phyloP scores from a whole-genome alignment of 306 rosid species.

The Malus sylvestris region DNA sequence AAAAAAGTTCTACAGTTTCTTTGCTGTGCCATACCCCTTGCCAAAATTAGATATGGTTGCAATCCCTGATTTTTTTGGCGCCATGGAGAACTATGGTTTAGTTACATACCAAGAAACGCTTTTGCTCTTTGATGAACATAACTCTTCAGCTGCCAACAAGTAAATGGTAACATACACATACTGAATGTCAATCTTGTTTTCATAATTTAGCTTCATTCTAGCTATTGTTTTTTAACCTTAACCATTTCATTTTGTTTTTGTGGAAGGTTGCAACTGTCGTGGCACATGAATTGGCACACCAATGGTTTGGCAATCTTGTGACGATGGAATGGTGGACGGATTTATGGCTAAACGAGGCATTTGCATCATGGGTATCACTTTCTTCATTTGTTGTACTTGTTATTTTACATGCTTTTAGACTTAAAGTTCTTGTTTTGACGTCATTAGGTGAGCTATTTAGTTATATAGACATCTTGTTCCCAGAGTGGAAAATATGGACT shows the following conservation, averaged over 20 bases:
- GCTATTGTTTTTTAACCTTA: conserved; percentile 4
- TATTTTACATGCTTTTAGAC: not conserved
- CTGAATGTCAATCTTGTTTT: conserved; percentile 7
- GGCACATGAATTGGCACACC: conserved; percentile 89
- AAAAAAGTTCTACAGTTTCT: conserved; percentile 51
- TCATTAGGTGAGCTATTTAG: conserved; percentile 84
- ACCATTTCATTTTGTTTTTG: conserved; percentile 20
- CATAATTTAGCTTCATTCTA: conserved; percentile 11
- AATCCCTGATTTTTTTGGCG: conserved; percentile 87
- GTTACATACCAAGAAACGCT: conserved; percentile 85
- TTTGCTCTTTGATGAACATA: conserved; percentile 77
- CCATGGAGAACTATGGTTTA: conserved; percentile 97
- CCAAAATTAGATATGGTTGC: conserved; percentile 97
- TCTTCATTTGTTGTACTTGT: conserved; percentile 1
- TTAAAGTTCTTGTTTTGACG: not conserved
- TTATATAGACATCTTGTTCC: conserved; percentile 68
- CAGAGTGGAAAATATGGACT: conserved; percentile 92
- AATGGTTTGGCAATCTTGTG: conserved; percentile 96
- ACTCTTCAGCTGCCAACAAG: conserved; percentile 83
- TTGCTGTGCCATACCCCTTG: conserved; percentile 65
- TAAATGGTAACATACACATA: conserved; percentile 53
- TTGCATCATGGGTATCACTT: conserved; percentile 80
- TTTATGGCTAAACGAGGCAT: conserved; percentile 92
- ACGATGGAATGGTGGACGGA: conserved; percentile 99
- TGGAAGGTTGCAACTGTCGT: conserved; percentile 76